phyloP scores from a whole-genome alignment of 306 rosid species.

The Citrullus colocynthis region DNA sequence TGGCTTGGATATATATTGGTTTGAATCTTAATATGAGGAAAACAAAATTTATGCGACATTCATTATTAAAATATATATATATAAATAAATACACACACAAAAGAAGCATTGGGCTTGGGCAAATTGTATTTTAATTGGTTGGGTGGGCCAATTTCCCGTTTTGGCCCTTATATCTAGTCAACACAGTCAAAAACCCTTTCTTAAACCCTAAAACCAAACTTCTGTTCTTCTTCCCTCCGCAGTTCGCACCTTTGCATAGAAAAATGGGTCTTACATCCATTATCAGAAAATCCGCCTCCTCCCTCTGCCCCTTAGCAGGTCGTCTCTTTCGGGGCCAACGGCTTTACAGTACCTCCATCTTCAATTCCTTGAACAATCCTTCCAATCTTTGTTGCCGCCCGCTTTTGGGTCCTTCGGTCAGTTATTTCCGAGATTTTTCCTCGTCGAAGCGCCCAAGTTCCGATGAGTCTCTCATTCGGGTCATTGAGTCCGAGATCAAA shows the following conservation, averaged over 20 bases:
- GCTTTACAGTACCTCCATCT: slow-evolving; percentile 17
- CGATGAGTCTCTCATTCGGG: slow-evolving; percentile 43
- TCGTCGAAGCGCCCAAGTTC: slow-evolving; percentile 27
- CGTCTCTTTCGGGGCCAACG: slow-evolving; percentile 24
- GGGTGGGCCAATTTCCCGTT: background rate
- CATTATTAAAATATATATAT: too few species aligned
- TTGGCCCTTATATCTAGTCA: background rate
- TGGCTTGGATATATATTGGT: too few species aligned
- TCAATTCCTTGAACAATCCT: slow-evolving; percentile 30
- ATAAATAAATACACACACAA: too few species aligned
- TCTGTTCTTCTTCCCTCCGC: background rate
- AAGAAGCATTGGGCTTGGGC: too few species aligned
- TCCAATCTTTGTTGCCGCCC: background rate
- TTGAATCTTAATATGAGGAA: too few species aligned
- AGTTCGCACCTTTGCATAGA: background rate
- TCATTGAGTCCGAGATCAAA: slow-evolving; percentile 53
- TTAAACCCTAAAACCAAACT: slow-evolving; percentile 5
- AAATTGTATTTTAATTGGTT: too few species aligned
- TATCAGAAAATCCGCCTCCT: slow-evolving; percentile 52
- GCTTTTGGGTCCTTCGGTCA: slow-evolving; percentile 7
- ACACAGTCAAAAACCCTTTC: background rate
- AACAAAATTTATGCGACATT: too few species aligned
- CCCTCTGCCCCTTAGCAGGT: slow-evolving; percentile 31
- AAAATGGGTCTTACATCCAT: slow-evolving; percentile 58
- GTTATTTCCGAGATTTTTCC: slow-evolving; percentile 34